Conservation (phyloP, 495 filamentous ascomycete genomes). For the Lichenothelia convexa region DNA sequence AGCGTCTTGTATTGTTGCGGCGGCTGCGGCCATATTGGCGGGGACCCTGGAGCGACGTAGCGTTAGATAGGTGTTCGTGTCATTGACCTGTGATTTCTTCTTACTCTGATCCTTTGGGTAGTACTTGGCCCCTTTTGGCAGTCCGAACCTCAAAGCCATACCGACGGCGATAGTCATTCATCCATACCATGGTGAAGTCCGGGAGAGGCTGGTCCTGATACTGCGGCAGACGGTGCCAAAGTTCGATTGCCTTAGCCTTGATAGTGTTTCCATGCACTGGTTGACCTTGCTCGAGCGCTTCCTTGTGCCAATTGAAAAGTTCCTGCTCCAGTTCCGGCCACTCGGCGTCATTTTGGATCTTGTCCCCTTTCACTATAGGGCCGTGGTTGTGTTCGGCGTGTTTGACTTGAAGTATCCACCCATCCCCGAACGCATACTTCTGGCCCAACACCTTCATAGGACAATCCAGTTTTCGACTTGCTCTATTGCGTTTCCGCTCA, state of each 20-base stretch:
- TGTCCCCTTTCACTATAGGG: neutral
- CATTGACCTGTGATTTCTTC: too few relatives aligned
- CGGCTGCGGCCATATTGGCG: too few relatives aligned
- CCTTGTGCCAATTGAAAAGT: slow-evolving; percentile 1
- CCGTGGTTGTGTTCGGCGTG: slow-evolving; percentile 1
- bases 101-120: too few relatives aligned
- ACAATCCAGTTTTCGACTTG: slow-evolving; percentile 1
- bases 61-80: too few relatives aligned
- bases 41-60: too few relatives aligned
- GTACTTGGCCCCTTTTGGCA: too few relatives aligned
- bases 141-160: neutral
- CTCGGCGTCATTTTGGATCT: neutral
- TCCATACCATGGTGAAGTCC: slow-evolving; percentile 1
- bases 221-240: slow-evolving; percentile 1
- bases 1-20: too few relatives aligned
- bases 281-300: neutral
- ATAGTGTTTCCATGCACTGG: slow-evolving; percentile 1
- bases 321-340: slow-evolving; percentile 2
- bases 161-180: slow-evolving; percentile 1
- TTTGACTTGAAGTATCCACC: slow-evolving; percentile 1
- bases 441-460: slow-evolving; percentile 1
- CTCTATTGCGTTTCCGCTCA: slow-evolving; percentile 2
- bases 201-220: neutral
- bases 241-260: slow-evolving; percentile 2
- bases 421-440: neutral